A percentile compares a stretch with the other conserved stretches of the same genome.
These are phyloP conservation scores for Candida khao-thaluensis DNA, from an alignment of 805 yeast species.

Conservation along the genomic window DNA sequence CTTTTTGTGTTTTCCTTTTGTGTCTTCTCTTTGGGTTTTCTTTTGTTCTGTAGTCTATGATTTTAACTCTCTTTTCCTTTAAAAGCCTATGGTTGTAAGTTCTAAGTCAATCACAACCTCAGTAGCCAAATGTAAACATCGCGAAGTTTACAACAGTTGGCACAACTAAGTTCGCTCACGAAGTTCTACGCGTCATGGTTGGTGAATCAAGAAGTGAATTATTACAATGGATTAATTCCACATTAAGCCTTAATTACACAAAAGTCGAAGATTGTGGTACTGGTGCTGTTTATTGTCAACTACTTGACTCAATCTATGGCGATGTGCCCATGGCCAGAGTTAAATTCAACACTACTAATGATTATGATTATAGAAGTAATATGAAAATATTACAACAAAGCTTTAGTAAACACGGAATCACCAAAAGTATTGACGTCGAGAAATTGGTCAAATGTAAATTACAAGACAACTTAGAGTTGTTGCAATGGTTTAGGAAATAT, in stretches of 20 bases:
- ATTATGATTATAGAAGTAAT: conserved; percentile 75
- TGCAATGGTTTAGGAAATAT: conserved; percentile 85
- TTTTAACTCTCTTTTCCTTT: too few species aligned
- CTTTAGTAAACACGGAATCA: conserved; percentile 69
- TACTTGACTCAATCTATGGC: conserved; percentile 78
- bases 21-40: neutral
- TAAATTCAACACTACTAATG: conserved; percentile 65
- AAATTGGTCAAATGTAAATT: conserved; percentile 79
- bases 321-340: conserved; percentile 83
- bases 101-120: too few species aligned
- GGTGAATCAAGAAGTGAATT: conserved; percentile 85
- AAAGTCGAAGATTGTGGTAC: conserved; percentile 93
- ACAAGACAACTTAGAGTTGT: conserved; percentile 90
- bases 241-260: conserved; percentile 60
- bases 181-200: conserved; percentile 11
- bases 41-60: too few species aligned
- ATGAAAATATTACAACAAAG: conserved; percentile 82
- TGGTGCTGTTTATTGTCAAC: conserved; percentile 94
- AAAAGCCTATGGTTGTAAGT: too few species aligned
- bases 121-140: too few species aligned
- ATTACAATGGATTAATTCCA: conserved; percentile 78
- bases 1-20: too few species aligned
- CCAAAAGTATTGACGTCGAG: conserved; percentile 77
- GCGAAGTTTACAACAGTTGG: too few species aligned
- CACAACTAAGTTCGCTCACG: too few species aligned